A percentile compares a stretch with the other conserved stretches of the same genome.
phyloP scores from a whole-genome alignment of 2,329 filamentous ascomycete genomes.

The Penicillium hordei region DNA sequence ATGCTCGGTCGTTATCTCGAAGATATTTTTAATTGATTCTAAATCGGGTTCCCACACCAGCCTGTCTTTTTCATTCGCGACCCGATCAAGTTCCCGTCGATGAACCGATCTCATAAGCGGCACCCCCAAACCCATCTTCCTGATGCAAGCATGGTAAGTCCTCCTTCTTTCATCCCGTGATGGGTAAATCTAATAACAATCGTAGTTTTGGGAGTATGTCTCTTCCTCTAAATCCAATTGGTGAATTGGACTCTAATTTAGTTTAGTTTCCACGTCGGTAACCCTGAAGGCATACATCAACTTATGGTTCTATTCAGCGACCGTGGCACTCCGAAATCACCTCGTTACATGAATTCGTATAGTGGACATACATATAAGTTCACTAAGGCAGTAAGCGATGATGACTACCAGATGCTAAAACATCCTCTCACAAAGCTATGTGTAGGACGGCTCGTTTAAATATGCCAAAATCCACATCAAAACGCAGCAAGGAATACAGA shows the following conservation, averaged over 20 bases:
- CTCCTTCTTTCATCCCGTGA: background rate
- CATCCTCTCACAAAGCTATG: background rate
- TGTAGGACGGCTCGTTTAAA: conserved; percentile 57
- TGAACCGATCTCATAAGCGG: conserved; percentile 70
- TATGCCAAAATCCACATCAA: conserved; percentile 60
- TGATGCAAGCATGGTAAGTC: conserved; percentile 29
- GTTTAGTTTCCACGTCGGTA: conserved; percentile 50
- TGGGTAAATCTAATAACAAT: conserved; percentile 5
- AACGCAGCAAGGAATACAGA: conserved; percentile 44
- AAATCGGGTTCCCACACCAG: conserved; percentile 7
- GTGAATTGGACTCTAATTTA: background rate
- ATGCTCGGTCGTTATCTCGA: background rate
- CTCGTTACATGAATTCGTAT: conserved; percentile 64
- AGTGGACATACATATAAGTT: conserved; percentile 65
- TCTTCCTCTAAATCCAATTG: background rate
- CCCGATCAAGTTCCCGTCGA: conserved; percentile 67
- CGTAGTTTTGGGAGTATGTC: conserved; percentile 32
- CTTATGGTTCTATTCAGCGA: conserved; percentile 64
- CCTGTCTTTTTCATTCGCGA: conserved; percentile 70
- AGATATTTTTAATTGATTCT: background rate
- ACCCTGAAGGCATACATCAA: conserved; percentile 62
- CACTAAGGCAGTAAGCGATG: conserved; percentile 48
- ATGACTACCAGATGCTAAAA: background rate
- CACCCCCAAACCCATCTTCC: conserved; percentile 39
- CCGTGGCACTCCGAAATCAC: conserved; percentile 61